Conservation (phyloP, 2,329 filamentous ascomycete species). For the Cryphonectria parasitica region DNA sequence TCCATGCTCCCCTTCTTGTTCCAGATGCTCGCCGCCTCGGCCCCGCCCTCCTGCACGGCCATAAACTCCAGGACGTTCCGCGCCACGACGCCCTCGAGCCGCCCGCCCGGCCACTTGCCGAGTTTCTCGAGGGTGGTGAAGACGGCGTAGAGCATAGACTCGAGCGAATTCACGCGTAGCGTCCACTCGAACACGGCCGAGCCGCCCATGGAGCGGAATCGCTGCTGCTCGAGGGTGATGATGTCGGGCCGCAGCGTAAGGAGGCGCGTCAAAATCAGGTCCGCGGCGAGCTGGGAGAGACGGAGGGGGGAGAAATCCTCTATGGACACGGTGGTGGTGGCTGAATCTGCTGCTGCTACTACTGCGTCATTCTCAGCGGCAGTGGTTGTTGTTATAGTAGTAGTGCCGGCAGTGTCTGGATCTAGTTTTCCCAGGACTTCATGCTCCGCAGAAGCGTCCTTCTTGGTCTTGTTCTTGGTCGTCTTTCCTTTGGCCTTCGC, state of each 20-base stretch:
- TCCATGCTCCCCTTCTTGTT: conserved; percentile 46
- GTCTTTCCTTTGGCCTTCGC: neutral
- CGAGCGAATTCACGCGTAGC: conserved; percentile 77
- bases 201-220: conserved; percentile 65
- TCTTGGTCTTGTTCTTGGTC: neutral
- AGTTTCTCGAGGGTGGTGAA: conserved; percentile 59
- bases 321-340: conserved; percentile 18
- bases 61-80: conserved; percentile 54
- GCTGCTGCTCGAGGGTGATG: conserved; percentile 69
- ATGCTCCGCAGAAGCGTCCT: neutral
- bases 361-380: neutral
- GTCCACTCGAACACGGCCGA: conserved; percentile 80
- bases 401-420: conserved; percentile 2
- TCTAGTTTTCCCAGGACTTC: neutral
- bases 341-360: conserved; percentile 4
- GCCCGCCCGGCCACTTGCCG: conserved; percentile 44
- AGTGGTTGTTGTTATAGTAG: no score
- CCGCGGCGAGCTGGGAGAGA: conserved; percentile 41
- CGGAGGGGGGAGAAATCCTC: conserved; percentile 40
- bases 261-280: conserved; percentile 42
- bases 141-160: conserved; percentile 78
- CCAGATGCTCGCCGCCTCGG: conserved; percentile 30
- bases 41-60: conserved; percentile 22
- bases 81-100: conserved; percentile 50
- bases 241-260: conserved; percentile 63